Percentiles rank a stretch among this genome's conserved stretches.
Evolutionary conservation across 2,329 filamentous ascomycete genomes (phyloP).

Genomic region (Dothidotthia symphoricarpi): DNA sequence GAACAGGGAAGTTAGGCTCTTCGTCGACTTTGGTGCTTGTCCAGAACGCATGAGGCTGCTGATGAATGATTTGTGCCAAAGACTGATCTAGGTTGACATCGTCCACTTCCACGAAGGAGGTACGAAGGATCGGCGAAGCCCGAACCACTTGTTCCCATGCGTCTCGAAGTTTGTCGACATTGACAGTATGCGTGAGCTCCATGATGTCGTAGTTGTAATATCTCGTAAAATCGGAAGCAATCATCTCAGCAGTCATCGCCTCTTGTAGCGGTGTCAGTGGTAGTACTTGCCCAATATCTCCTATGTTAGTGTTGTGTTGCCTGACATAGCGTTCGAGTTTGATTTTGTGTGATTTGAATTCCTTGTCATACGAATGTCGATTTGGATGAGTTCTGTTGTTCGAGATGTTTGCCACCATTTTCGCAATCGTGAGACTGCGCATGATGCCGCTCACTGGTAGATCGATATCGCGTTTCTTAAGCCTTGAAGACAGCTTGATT

Average conservation of each 20-base stretch:
- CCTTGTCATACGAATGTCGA: constrained; percentile 7
- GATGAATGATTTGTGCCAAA: constrained; percentile 58
- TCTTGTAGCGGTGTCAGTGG: constrained; percentile 84
- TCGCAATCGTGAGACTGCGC: constrained; percentile 65
- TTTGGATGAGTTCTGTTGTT: constrained; percentile 2
- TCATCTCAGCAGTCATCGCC: constrained; percentile 79
- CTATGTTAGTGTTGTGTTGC: constrained; percentile 35
- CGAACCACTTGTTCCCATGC: constrained; percentile 64
- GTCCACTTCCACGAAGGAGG: constrained; percentile 66
- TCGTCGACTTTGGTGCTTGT: constrained; percentile 18
- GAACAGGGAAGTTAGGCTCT: constrained; percentile 28
- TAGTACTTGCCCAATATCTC: constrained; percentile 58
- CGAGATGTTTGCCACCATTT: constrained; percentile 49
- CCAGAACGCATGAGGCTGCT: constrained; percentile 37
- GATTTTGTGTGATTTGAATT: constrained; percentile 20
- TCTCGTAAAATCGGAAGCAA: constrained; percentile 66
- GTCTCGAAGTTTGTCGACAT: constrained; percentile 56
- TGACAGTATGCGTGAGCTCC: constrained; percentile 54
- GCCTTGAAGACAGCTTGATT: constrained; percentile 74
- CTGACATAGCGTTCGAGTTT: constrained; percentile 44
- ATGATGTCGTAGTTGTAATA: constrained; percentile 88
- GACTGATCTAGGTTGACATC: constrained; percentile 56
- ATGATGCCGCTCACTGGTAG: constrained; percentile 76
- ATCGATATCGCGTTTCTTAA: constrained; percentile 60
- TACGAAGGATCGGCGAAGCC: constrained; percentile 69